phyloP scores from a whole-genome alignment of 768 basidiomycete genomes.

The Grammothele lineata region DNA sequence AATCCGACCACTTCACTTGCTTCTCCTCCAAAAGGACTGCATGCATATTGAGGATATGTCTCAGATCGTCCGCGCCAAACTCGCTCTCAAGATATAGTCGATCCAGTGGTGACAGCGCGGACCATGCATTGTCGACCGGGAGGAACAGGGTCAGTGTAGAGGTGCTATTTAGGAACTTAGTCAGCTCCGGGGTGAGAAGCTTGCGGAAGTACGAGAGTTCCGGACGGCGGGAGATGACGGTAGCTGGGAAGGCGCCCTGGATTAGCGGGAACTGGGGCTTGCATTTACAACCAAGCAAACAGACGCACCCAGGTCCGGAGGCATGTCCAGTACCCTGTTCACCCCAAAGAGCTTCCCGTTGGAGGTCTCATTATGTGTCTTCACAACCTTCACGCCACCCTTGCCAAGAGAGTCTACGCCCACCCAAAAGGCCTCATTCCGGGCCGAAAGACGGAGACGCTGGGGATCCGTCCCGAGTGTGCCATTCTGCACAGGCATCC shows the following conservation, averaged over 20 bases:
- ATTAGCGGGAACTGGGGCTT: not conserved
- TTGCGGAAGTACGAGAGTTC: constrained; percentile 71
- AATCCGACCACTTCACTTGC: constrained; percentile 63
- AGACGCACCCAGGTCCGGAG: constrained; percentile 65
- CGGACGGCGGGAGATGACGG: constrained; percentile 52
- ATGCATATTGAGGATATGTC: constrained; percentile 75
- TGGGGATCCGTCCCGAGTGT: constrained; percentile 80
- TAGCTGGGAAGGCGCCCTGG: constrained; percentile 37
- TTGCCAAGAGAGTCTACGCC: constrained; percentile 78
- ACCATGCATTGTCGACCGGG: constrained; percentile 82
- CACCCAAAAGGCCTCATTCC: constrained; percentile 47
- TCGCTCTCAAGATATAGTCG: constrained; percentile 85
- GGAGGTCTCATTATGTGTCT: constrained; percentile 48
- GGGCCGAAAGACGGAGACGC: constrained; percentile 59
- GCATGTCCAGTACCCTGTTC: constrained; percentile 67
- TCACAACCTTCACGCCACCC: constrained; percentile 67
- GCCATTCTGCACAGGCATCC: constrained; percentile 82
- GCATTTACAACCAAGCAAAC: not conserved
- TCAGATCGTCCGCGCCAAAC: constrained; percentile 78
- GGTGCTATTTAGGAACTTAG: constrained; percentile 55
- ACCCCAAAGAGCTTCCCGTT: constrained; percentile 83
- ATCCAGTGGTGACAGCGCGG: constrained; percentile 71
- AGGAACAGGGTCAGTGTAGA: constrained; percentile 85
- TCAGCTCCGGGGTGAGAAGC: constrained; percentile 60
- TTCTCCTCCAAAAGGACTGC: constrained; percentile 45